Evolutionary conservation across 2,329 filamentous ascomycete genomes (phyloP), one percentile per base, ranked within the genome.

Genomic region (Aspergillus latus): DNA sequence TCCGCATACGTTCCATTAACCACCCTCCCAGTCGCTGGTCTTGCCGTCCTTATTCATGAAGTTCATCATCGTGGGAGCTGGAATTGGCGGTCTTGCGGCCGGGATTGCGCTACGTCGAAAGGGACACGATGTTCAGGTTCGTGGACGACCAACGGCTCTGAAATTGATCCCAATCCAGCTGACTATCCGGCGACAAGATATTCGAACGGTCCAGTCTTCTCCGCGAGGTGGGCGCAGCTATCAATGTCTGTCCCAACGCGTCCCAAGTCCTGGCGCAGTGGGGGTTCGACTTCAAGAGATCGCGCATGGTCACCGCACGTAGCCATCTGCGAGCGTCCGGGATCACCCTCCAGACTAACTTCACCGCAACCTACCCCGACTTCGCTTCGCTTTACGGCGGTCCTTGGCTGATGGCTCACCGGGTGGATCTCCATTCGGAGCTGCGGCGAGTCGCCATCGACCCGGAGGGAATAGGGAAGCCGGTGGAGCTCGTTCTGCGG

Each of bases 241-340:
- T 71, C 15, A 57, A 64, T 9, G 56, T 71, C 37, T 58, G 62
- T 13, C 68, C 68, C 1, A 72, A 72, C 49, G 68, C 64, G 11
- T 59, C 57, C 3, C 60, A 57, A 10, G 59, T 69, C 28, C 60
- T 70, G 16, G 36, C 56, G 30, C 39, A 61, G 16, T 66, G 66
- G 63, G 66, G 65, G 0, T 70, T 71, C 29, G 62, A 69, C 7
- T 21, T 16, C 7, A 9, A 48, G 7, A 42, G 42, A 3, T 43
- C 48, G 9, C 48, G 54, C 7, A 15, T 48, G 28, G 49, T 56
- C 3, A 40, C 34, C 6, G 36, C 42, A 4, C 34, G 37, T 9
- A 34, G 43, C 3, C 28, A 45, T 10, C 36, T 56, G 1, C 11
- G 46, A 6, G 42, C 42, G 3, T 16, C n/a, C 5, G 53, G 53